Base-by-base conservation (phyloP, 306 rosid species). In the Coriaria nepalensis region DNA sequence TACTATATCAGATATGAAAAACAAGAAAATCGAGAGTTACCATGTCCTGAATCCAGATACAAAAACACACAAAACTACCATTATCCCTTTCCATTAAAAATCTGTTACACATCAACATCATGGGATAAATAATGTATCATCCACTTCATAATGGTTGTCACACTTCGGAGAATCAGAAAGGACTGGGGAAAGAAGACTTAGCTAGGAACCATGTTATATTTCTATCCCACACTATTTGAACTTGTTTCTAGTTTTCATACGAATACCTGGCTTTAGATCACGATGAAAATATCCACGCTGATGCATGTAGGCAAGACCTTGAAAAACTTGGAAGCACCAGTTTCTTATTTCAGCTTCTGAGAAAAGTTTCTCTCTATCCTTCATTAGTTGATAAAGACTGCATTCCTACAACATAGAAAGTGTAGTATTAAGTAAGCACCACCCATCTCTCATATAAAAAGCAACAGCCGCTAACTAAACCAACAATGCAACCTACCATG, bases 281-380 rank as follows among this genome's bases (percentile, higher is more conserved):
- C 98, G 98, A 60, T 92, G 98, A 73, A 92, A 92, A 73, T 92
- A 92, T 60, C 98, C 98, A 60, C 83, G 83, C 69, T 92, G 98
- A 58, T 92, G 98, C 83, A 92, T 92, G 74, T 82, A 85, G 13
- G 98, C 79, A 59, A 92, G 98, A 55, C 93, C 92, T 71, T 92
- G 98, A 66, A 92, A 92, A 67, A 85, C 95, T 73, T 92, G 98
- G 65, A 85, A 92, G 61, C 93, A 92, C 98, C 94, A 92, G 71
- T 79, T 82, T 64, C 88, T 75, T 43, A 92, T 39, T 65, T 92
- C 87, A 66, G 69, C 67, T 79, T 82, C 98, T 44, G 83, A 73
- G 66, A 85, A 92, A 61, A 75, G 79, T 57, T 75, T 92, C 59
- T 66, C 73, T 73, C 86, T 85, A 58, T 82, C 86, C 68, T 85